Percentiles rank a stretch among this genome's conserved stretches.
Conservation (phyloP, 495 filamentous ascomycete genomes). For the Penicillium parvum region DNA sequence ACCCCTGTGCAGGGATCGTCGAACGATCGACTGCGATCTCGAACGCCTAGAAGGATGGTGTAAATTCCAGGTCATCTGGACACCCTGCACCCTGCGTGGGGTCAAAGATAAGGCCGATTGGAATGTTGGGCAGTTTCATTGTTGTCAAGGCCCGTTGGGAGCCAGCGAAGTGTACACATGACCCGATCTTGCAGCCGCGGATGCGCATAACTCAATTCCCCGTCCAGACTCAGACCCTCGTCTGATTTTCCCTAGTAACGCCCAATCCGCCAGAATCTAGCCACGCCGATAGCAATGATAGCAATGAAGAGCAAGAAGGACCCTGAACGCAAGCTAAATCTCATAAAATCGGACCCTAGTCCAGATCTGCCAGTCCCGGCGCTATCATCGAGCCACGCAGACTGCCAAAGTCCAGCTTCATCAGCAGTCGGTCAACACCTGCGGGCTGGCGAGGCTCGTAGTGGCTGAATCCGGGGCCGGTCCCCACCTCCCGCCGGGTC, state of each 20-base stretch:
- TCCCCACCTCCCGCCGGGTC: slow-evolving; percentile 3
- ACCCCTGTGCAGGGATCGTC: slow-evolving; percentile 11
- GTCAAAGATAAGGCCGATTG: slow-evolving; percentile 1
- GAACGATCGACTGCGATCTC: slow-evolving; percentile 9
- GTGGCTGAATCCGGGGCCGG: slow-evolving; percentile 31
- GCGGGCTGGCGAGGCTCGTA: slow-evolving; percentile 63
- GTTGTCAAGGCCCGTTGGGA: neutral
- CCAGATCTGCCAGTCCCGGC: slow-evolving; percentile 8
- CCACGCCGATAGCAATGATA: slow-evolving; percentile 2
- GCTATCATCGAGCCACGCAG: slow-evolving; percentile 16
- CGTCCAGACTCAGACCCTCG: neutral
- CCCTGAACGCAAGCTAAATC: neutral
- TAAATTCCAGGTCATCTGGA: slow-evolving; percentile 8
- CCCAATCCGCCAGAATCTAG: neutral
- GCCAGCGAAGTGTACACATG: slow-evolving; percentile 1
- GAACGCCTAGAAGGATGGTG: slow-evolving; percentile 8
- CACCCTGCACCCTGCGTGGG: neutral
- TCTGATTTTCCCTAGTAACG: neutral
- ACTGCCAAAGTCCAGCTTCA: slow-evolving; percentile 77
- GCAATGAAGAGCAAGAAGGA: neutral
- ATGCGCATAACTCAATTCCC: slow-evolving; percentile 4
- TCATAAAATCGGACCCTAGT: slow-evolving; percentile 2
- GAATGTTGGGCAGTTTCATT: too few species aligned
- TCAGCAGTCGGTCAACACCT: slow-evolving; percentile 73
- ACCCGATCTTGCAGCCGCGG: slow-evolving; percentile 4